A percentile compares a stretch with the other conserved stretches of the same genome.
Conservation (phyloP, 352 stramenopile species). For the Phytophthora meadii region DNA sequence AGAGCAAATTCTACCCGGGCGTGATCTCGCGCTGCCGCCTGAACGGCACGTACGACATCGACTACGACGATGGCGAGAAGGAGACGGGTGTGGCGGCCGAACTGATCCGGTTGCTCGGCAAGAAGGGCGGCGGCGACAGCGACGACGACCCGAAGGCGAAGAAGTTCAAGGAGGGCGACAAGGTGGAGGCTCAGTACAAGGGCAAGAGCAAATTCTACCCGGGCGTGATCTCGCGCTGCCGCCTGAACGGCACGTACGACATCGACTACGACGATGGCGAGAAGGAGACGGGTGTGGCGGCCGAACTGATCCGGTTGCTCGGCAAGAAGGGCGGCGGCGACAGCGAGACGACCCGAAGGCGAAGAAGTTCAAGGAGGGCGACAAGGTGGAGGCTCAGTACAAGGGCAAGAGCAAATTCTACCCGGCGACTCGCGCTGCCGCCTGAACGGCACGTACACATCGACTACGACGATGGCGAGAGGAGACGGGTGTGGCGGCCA, state of each 20-base stretch:
- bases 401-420: slow-evolving; percentile 27
- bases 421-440: slow-evolving; percentile 18
- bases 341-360: slow-evolving; percentile 21
- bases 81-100: not conserved
- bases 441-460: slow-evolving; percentile 25
- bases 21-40: no score
- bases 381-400: slow-evolving; percentile 25
- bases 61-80: not conserved
- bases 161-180: slow-evolving; percentile 25
- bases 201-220: slow-evolving; percentile 25
- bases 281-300: slow-evolving; percentile 25
- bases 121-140: not conserved
- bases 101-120: slow-evolving; percentile 14
- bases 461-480: slow-evolving; percentile 24
- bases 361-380: slow-evolving; percentile 26
- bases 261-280: slow-evolving; percentile 25
- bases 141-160: slow-evolving; percentile 5
- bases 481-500: slow-evolving; percentile 24
- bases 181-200: slow-evolving; percentile 27
- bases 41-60: no score
- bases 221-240: slow-evolving; percentile 21
- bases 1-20: no score
- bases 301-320: slow-evolving; percentile 16
- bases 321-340: slow-evolving; percentile 15
- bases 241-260: slow-evolving; percentile 24